Evolutionary conservation across 2,329 filamentous ascomycete species (phyloP).

Genomic region (Pseudophaeomoniella oleicola): DNA sequence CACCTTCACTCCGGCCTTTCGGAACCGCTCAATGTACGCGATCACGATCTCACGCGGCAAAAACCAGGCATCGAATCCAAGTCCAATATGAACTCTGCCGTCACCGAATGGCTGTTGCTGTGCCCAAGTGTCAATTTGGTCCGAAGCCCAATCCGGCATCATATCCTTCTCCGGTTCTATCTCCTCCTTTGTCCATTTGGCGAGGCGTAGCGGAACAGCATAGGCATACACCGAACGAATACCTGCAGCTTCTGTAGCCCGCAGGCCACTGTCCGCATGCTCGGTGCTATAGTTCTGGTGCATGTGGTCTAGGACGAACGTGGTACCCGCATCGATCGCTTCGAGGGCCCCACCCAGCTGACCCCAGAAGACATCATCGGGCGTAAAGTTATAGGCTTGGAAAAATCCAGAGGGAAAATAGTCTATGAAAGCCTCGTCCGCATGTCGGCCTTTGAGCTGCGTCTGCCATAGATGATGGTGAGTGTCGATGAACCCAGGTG

Average conservation of each 20-base stretch:
- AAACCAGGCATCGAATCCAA: slow-evolving; percentile 15
- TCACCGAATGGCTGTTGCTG: slow-evolving; percentile 11
- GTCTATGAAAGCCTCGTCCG: slow-evolving; percentile 22
- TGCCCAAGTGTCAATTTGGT: slow-evolving; percentile 10
- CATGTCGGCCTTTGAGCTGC: slow-evolving; percentile 22
- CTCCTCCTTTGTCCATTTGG: slow-evolving; percentile 12
- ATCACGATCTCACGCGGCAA: slow-evolving; percentile 13
- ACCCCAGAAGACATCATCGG: slow-evolving; percentile 30
- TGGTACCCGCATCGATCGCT: slow-evolving; percentile 8
- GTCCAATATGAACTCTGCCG: slow-evolving; percentile 14
- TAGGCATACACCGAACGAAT: slow-evolving; percentile 17
- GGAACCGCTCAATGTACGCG: slow-evolving; percentile 8
- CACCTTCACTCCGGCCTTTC: slow-evolving; percentile 10
- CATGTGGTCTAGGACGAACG: slow-evolving; percentile 18
- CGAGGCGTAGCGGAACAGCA: slow-evolving; percentile 9
- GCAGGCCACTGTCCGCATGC: slow-evolving; percentile 13
- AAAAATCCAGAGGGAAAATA: slow-evolving; percentile 27
- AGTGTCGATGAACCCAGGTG: slow-evolving; percentile 18
- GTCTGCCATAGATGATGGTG: slow-evolving; percentile 30
- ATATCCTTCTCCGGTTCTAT: slow-evolving; percentile 7
- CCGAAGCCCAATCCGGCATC: slow-evolving; percentile 13
- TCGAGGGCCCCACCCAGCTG: slow-evolving; percentile 8
- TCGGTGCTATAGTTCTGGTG: slow-evolving; percentile 14
- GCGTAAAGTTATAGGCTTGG: slow-evolving; percentile 17
- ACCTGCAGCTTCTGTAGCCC: slow-evolving; percentile 14